Percentiles rank a stretch among this genome's conserved stretches.
Conservation (phyloP, 805 yeast genomes). For the Kodamaea sagamina region DNA sequence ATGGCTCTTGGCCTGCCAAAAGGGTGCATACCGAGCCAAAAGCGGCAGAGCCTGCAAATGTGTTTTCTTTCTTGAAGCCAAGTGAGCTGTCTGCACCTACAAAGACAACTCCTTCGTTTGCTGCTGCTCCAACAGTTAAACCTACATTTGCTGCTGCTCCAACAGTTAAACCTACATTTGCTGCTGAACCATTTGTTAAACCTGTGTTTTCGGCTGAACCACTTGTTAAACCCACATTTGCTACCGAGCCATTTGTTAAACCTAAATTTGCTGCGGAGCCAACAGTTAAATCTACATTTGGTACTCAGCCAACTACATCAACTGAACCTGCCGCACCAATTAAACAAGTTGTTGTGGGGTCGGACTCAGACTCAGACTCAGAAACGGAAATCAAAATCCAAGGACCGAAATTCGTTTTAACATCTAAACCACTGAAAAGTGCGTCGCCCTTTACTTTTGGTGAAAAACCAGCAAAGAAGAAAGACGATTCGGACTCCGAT, state of each 20-base stretch:
- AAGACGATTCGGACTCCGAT: conserved; percentile 47
- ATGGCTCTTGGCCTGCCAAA: conserved; percentile 6
- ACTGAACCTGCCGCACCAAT: neutral
- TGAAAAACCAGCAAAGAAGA: conserved; percentile 28
- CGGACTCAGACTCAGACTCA: conserved; percentile 20
- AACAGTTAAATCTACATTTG: conserved; percentile 3
- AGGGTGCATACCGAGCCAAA: conserved; percentile 6
- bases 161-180: neutral
- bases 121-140: neutral
- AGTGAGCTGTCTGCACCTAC: no score
- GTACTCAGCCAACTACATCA: conserved; percentile 2
- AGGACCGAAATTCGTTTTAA: conserved; percentile 40
- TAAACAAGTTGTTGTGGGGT: neutral
- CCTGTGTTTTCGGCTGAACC: no score
- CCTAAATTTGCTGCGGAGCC: no score
- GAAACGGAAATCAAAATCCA: conserved; percentile 30
- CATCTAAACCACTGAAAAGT: conserved; percentile 30
- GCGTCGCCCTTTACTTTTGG: conserved; percentile 42
- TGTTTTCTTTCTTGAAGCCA: conserved; percentile 13
- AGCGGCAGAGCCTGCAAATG: conserved; percentile 17
- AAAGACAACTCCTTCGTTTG: no score
- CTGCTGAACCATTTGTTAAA: conserved; percentile 4
- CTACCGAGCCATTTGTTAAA: no score
- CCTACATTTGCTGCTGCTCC: conserved; percentile 7
- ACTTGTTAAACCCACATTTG: no score